Conservation (phyloP, 352 stramenopile species). For the Globisporangium ultimum region DNA sequence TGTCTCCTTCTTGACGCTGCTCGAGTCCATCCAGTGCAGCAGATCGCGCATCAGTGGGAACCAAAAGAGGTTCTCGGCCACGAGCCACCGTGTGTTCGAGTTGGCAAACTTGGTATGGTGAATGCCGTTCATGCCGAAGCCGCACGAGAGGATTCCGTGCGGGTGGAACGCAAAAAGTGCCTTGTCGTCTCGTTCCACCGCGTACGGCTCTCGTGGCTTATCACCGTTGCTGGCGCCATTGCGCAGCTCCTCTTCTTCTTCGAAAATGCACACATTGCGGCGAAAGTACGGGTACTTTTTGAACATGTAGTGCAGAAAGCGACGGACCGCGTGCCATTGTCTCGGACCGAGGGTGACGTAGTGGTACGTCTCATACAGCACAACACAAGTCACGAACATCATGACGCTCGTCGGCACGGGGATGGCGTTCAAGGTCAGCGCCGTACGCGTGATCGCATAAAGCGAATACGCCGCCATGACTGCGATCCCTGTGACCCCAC, state of each 20-base stretch:
- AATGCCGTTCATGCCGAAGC: slow-evolving; percentile 51
- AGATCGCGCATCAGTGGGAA: slow-evolving; percentile 68
- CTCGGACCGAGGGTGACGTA: slow-evolving; percentile 20
- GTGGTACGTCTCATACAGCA: slow-evolving; percentile 45
- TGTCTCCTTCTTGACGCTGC: slow-evolving; percentile 39
- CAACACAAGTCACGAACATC: slow-evolving; percentile 28
- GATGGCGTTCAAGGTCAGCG: slow-evolving; percentile 15
- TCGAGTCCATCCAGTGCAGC: slow-evolving; percentile 67
- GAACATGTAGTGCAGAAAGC: slow-evolving; percentile 18
- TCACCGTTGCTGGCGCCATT: background rate
- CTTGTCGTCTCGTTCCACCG: slow-evolving; percentile 2
- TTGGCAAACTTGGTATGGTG: slow-evolving; percentile 47
- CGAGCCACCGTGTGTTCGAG: slow-evolving; percentile 55
- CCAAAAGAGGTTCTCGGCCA: slow-evolving; percentile 63
- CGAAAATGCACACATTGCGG: slow-evolving; percentile 23
- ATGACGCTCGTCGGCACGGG: slow-evolving; percentile 15
- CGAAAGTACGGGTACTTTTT: slow-evolving; percentile 33
- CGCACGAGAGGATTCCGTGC: slow-evolving; percentile 58
- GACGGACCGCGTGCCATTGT: slow-evolving; percentile 23
- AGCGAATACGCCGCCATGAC: slow-evolving; percentile 21
- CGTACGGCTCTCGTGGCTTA: too few species aligned
- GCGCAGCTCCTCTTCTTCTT: slow-evolving; percentile 13
- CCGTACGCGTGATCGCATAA: slow-evolving; percentile 14
- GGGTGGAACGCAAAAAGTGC: slow-evolving; percentile 59
- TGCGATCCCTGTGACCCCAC: slow-evolving; percentile 13